Percentiles rank a stretch among this genome's conserved stretches.
These are phyloP conservation scores for Lactarius sp. DNA, from an alignment of 768 basidiomycete genomes.

Conservation along the genomic window DNA sequence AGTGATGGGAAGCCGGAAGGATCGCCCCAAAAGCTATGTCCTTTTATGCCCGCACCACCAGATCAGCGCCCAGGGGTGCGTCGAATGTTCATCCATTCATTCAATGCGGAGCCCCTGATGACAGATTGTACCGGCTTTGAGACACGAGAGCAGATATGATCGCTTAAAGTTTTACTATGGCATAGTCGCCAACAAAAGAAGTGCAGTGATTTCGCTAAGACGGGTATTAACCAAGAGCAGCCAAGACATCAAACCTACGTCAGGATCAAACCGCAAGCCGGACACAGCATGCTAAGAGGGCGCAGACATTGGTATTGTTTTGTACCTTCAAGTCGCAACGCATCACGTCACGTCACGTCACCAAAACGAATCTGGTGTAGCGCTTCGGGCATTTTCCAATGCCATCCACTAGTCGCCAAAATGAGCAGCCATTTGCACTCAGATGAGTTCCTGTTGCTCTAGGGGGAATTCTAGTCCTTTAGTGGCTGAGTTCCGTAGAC, in stretches of 20 bases:
- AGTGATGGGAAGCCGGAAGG: background rate
- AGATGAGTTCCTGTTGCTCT: no score
- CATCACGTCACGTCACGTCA: no score
- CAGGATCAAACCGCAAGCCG: background rate
- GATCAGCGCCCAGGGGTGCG: background rate
- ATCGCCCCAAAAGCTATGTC: background rate
- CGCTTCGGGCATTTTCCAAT: no score
- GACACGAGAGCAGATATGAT: background rate
- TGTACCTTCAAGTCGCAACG: background rate
- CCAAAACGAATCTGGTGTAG: no score
- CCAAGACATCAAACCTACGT: background rate
- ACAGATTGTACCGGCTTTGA: background rate
- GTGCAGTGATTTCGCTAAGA: background rate
- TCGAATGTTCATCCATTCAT: background rate
- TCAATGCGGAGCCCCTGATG: background rate
- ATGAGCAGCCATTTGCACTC: no score
- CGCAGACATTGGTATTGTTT: background rate
- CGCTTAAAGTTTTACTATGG: background rate
- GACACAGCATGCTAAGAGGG: background rate
- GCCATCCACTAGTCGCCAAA: no score
- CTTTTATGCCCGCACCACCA: slow-evolving; percentile 3
- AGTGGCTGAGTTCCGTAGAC: no score
- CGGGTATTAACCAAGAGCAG: background rate
- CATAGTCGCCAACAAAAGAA: background rate
- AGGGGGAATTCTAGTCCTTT: no score